phyloP scores from a whole-genome alignment of 805 yeast species.

The Cephaloascus albidus region DNA sequence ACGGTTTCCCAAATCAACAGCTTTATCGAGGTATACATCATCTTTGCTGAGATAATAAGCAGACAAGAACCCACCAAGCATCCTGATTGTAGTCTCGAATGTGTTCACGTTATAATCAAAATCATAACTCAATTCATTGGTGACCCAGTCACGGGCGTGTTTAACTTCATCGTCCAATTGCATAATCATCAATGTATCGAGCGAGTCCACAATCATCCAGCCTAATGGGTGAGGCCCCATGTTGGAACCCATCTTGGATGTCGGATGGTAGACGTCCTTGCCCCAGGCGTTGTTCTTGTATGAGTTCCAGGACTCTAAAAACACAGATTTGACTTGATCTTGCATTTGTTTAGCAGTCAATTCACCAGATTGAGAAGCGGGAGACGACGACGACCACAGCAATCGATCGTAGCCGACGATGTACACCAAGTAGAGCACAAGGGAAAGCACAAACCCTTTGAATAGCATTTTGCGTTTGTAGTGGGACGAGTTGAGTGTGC shows the following conservation, averaged over 20 bases:
- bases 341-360: constrained; percentile 23
- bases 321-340: constrained; percentile 53
- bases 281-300: constrained; percentile 81
- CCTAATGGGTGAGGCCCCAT: constrained; percentile 82
- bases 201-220: constrained; percentile 85
- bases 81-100: constrained; percentile 90
- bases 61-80: constrained; percentile 88
- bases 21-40: constrained; percentile 66
- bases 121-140: constrained; percentile 56
- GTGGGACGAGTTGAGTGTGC: constrained; percentile 1
- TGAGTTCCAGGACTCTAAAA: constrained; percentile 69
- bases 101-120: constrained; percentile 71
- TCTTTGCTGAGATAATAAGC: constrained; percentile 67
- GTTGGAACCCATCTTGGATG: constrained; percentile 51
- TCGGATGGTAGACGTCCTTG: constrained; percentile 65
- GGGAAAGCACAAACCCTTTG: constrained; percentile 29
- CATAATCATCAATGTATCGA: constrained; percentile 80
- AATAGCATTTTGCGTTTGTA: constrained; percentile 25
- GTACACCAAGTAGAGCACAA: constrained; percentile 32
- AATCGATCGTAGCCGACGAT: constrained; percentile 2
- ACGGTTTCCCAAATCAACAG: constrained; percentile 70
- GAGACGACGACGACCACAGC: too few relatives aligned
- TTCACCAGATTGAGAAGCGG: constrained; percentile 1
- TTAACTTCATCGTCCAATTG: constrained; percentile 51
- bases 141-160: constrained; percentile 68